Base-by-base conservation (phyloP, 2,329 filamentous ascomycete species). In the Ceratocystis ficicola region DNA sequence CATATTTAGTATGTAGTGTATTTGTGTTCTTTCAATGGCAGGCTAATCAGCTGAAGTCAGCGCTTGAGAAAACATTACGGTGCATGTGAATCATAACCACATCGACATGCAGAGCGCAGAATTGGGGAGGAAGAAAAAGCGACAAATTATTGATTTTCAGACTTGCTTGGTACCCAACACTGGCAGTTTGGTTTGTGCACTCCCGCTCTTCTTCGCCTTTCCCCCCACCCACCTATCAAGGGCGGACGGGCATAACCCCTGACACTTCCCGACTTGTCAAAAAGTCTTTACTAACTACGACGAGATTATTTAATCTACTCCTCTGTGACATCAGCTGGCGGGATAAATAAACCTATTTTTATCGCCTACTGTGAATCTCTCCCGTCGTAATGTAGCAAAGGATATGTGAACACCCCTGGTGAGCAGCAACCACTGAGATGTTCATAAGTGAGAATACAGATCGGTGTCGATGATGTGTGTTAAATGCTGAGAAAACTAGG, bases 271-370 rank as follows among this genome's bases (percentile, higher is more conserved):
- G 7, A 30, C 52, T 59, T 59, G 52, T 59, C 52, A 59, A 59
- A 59, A 59, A 59, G 52, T 59, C 52, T 59, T 59, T 30, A 59
- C 52, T 59, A 17, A 32, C 52, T 32, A n/a, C 25, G 52, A 59
- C 52, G 25, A 59, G 25, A 59, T 59, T 59, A 32, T 32, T 59
- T 59, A 32, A 59, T 32, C 25, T 59, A 59, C 25, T 59, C 32
- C 32, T 36, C 52, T 59, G 52, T 59, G 52, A 32, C 52, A 59
- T 59, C 52, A 59, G 52, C 52, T 36, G 12, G 25, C 28, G 15
- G 28, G 52, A 59, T 59, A 59, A 59, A 59, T 59, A 59, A 8
- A 17, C 12, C 52, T 59, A 59, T 59, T 59, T 59, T 59, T 59
- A 59, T n/a, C 52, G 28, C 22, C 28, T 12, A 6, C 52, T 57